Conservation (phyloP, 2,329 filamentous ascomycete species). For the Scedosporium dehoogii region DNA sequence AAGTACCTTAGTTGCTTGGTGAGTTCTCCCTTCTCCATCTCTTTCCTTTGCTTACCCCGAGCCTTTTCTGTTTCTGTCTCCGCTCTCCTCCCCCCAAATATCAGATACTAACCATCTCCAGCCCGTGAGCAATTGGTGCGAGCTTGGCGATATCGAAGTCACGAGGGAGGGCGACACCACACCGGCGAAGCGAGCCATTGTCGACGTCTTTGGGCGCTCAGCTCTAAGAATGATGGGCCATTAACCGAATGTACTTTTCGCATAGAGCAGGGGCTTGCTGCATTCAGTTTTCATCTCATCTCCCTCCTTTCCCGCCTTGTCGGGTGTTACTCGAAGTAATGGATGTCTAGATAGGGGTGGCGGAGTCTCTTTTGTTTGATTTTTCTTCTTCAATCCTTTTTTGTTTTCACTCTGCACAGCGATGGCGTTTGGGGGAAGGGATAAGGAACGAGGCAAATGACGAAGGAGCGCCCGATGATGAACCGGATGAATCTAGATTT, state of each 20-base stretch:
- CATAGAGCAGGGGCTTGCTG: slow-evolving; percentile 6
- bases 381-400: slow-evolving; percentile 9
- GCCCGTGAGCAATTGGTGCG: slow-evolving; percentile 61
- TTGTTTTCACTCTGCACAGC: slow-evolving; percentile 18
- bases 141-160: slow-evolving; percentile 28
- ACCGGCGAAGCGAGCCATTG: not conserved
- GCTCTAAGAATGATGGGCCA: not conserved
- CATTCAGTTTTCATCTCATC: slow-evolving; percentile 5
- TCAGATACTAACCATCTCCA: slow-evolving; percentile 22
- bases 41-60: not conserved
- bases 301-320: not conserved
- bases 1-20: slow-evolving; percentile 91
- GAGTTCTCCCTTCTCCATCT: slow-evolving; percentile 31
- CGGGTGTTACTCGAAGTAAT: slow-evolving; percentile 8
- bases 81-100: not conserved
- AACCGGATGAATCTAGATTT: not conserved
- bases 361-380: slow-evolving; percentile 4
- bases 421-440: slow-evolving; percentile 19
- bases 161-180: slow-evolving; percentile 3
- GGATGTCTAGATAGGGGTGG: not conserved
- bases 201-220: not conserved
- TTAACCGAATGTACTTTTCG: not conserved
- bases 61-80: not conserved
- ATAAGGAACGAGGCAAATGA: slow-evolving; percentile 1
- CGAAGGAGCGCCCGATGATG: not conserved